Conservation (phyloP, 139 green algal species). For the Coelastrella sp. region DNA sequence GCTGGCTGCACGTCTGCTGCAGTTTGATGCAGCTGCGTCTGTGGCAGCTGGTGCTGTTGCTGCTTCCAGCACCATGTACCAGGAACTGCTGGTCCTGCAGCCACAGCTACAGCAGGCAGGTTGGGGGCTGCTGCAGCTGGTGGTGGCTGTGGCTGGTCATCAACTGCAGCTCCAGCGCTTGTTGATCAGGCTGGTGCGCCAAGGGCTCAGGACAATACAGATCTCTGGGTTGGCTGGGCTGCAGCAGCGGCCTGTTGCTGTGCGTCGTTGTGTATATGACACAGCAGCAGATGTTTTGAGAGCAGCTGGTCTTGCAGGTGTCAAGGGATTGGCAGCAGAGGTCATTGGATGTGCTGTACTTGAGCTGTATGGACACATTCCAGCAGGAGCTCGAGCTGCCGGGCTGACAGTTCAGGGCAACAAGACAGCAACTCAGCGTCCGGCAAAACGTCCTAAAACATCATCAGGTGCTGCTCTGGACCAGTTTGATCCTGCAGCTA, state of each 20-base stretch:
- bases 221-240: neutral
- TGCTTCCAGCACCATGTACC: constrained; percentile 50
- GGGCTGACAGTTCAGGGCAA: neutral
- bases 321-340: constrained; percentile 43
- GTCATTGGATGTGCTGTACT: constrained; percentile 28
- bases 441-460: constrained; percentile 32
- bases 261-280: constrained; percentile 53
- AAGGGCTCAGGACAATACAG: constrained; percentile 53
- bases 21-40: constrained; percentile 50
- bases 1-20: constrained; percentile 56
- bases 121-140: constrained; percentile 51
- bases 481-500: constrained; percentile 35
- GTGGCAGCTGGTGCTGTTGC: constrained; percentile 45
- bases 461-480: neutral
- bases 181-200: constrained; percentile 49
- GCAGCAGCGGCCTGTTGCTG: neutral
- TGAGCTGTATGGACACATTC: constrained; percentile 69
- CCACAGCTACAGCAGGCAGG: constrained; percentile 48
- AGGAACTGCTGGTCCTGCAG: constrained; percentile 60
- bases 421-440: constrained; percentile 5
- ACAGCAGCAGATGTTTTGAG: constrained; percentile 46
- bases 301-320: constrained; percentile 47
- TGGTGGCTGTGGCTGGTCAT: neutral
- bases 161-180: constrained; percentile 54
- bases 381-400: neutral